A percentile compares a stretch with the other conserved stretches of the same genome.
These are phyloP conservation scores for Malus orientalis DNA, from an alignment of 306 rosid species.

Conservation along the genomic window DNA sequence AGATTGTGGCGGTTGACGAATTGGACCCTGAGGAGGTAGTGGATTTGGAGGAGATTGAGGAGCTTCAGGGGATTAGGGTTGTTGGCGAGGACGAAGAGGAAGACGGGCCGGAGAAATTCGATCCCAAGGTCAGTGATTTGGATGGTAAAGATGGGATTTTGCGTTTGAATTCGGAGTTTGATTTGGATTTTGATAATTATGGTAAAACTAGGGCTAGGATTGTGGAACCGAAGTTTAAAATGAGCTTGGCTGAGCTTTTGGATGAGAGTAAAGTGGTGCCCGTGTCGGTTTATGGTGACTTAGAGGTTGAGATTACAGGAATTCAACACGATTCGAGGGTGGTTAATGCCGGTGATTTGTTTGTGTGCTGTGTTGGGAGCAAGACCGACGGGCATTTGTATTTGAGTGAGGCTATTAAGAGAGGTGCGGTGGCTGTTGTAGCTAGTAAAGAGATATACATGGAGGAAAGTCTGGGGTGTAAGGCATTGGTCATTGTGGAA, in stretches of 20 bases:
- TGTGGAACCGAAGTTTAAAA: constrained; percentile 74
- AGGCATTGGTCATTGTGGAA: constrained; percentile 92
- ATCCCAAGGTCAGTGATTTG: constrained; percentile 22
- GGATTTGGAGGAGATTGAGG: constrained; percentile 74
- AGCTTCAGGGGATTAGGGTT: constrained; percentile 47
- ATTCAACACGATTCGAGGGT: constrained; percentile 82
- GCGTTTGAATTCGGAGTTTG: constrained; percentile 45
- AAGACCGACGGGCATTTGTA: constrained; percentile 59
- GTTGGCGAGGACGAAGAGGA: constrained; percentile 26
- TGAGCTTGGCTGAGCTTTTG: constrained; percentile 80
- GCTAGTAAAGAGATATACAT: constrained; percentile 91
- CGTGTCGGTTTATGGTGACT: constrained; percentile 68
- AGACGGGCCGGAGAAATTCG: constrained; percentile 19
- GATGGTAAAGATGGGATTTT: constrained; percentile 17
- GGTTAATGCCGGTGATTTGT: constrained; percentile 70
- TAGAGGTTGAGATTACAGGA: constrained; percentile 83
- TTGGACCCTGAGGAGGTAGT: constrained; percentile 65
- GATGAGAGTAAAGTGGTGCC: constrained; percentile 96
- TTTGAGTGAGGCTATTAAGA: constrained; percentile 92
- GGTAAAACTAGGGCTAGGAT: constrained; percentile 67
- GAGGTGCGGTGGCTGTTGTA: constrained; percentile 88
- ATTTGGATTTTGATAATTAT: constrained; percentile 69
- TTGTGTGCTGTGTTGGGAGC: constrained; percentile 64
- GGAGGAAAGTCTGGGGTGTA: constrained; percentile 73
- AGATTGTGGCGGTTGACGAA: constrained; percentile 30